Conservation (phyloP, 1,139 yeast genomes). For the Pichia sp. region DNA sequence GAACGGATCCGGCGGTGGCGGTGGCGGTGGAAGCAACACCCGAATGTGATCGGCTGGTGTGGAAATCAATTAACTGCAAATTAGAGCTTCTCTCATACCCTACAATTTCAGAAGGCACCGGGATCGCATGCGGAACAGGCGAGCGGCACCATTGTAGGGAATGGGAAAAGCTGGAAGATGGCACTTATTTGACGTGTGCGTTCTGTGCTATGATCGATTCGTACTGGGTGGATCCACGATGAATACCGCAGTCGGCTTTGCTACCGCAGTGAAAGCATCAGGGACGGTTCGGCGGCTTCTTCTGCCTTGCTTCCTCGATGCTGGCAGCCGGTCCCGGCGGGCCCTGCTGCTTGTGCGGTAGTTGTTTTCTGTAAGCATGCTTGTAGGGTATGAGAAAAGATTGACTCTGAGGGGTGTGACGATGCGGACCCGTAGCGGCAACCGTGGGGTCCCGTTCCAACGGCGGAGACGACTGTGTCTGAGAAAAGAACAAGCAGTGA, state of each 20-base stretch:
- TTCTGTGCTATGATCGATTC: not conserved
- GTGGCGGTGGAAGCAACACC: not conserved
- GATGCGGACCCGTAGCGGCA: too few species aligned
- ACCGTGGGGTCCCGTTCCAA: too few species aligned
- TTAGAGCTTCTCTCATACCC: constrained; percentile 21
- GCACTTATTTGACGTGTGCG: constrained; percentile 1
- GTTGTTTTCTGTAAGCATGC: not conserved
- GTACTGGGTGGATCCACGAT: not conserved
- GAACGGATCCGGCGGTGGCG: not conserved
- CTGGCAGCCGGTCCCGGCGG: not conserved
- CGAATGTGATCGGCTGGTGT: not conserved
- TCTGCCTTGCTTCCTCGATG: not conserved
- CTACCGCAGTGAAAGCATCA: not conserved
- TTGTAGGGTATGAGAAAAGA: constrained; percentile 18
- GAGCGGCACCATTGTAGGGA: constrained; percentile 9
- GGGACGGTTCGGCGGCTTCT: not conserved
- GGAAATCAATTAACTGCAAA: not conserved
- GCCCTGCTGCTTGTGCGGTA: not conserved
- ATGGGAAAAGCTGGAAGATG: constrained; percentile 13
- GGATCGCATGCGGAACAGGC: not conserved
- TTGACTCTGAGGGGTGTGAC: not conserved
- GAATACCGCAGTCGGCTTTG: not conserved
- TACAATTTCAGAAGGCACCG: constrained; percentile 9
- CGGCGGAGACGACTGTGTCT: too few species aligned
- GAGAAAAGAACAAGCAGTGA: too few species aligned